phyloP scores from a whole-genome alignment of 2,329 filamentous ascomycete genomes.

The Coniochaeta sp. region DNA sequence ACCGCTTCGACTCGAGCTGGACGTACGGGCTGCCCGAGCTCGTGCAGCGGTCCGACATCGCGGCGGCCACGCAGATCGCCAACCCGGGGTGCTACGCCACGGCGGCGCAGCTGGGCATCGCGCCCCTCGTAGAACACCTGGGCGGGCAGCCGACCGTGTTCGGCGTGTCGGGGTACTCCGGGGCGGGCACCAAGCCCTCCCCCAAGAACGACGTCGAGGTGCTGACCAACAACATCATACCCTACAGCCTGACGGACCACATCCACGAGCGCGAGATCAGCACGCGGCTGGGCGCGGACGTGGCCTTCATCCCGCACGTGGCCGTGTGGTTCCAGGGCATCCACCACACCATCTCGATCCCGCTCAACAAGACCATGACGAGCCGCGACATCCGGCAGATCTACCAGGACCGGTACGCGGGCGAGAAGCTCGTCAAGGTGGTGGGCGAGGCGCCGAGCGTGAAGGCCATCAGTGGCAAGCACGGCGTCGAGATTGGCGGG shows the following conservation, averaged over 20 bases:
- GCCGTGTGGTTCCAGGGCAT: conserved; percentile 98
- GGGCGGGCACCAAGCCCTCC: conserved; percentile 87
- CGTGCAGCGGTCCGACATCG: conserved; percentile 67
- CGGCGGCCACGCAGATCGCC: conserved; percentile 71
- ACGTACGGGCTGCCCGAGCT: conserved; percentile 88
- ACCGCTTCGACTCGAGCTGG: conserved; percentile 80
- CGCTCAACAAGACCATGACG: conserved; percentile 77
- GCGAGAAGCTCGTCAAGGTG: conserved; percentile 91
- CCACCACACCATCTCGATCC: conserved; percentile 83
- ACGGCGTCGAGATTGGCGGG: conserved; percentile 88
- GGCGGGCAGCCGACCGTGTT: conserved; percentile 77
- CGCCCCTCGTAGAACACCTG: conserved; percentile 70
- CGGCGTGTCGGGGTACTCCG: conserved; percentile 89
- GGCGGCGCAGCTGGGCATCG: conserved; percentile 81
- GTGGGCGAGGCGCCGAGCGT: conserved; percentile 81
- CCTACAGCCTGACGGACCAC: conserved; percentile 87
- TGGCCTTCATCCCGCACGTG: conserved; percentile 89
- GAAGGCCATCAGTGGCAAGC: conserved; percentile 75
- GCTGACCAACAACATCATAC: conserved; percentile 80
- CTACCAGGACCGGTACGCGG: conserved; percentile 93
- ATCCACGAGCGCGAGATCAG: conserved; percentile 92
- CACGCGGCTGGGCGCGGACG: conserved; percentile 62
- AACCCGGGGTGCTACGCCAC: conserved; percentile 97
- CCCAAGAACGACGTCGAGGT: conserved; percentile 87
- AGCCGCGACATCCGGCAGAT: conserved; percentile 88